Evolutionary conservation across 345 rosid species (phyloP), one percentile per base, ranked within the genome.

Genomic region (Salix viminalis): DNA sequence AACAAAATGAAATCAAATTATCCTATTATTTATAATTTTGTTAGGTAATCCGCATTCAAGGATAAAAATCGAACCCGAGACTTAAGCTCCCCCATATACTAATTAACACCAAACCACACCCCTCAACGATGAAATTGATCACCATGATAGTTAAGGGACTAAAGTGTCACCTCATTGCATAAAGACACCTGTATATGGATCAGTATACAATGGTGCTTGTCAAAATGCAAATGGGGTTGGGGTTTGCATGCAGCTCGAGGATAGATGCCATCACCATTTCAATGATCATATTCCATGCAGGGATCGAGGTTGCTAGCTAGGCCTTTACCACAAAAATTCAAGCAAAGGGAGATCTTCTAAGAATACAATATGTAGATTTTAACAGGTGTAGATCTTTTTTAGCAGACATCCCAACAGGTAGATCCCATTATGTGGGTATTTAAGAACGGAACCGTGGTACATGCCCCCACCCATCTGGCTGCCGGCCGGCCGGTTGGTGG

Each of bases 401-500:
- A 46, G 65, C 54, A 67, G 72, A 54, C 72, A 24, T 19, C 66
- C 66, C 54, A 54, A 5, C 11, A 18, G 50, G 52, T 71, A 32
- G 18, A 71, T 71, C 28, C 28, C 54, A n/a, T 30, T 52, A 11
- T 19, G 62, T 14, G 56, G 32, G 19, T 19, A 71, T 3, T 26
- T 39, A 23, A n/a, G 14, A 50, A 50, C 77, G 48, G 64, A 65
- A 58, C 68, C 50, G 34, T 8, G n/a, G 52, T 60, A 5, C 37
- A 5, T 4, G 37, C 37, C 37, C 37, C 37, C 37, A 34, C 70
- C 32, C 58, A 62, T 28, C 1, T 23, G 23, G 36, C 71, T 77
- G 75, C 50, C 37, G 72, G 72, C 39, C 54, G 76, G 39, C 50
- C 37, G 72, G 72, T 39, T 65, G 76, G 39, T 77, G 70, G 60